Base-by-base conservation (phyloP, 192 early-diverging fungal species). In the Coemansia sp. region DNA sequence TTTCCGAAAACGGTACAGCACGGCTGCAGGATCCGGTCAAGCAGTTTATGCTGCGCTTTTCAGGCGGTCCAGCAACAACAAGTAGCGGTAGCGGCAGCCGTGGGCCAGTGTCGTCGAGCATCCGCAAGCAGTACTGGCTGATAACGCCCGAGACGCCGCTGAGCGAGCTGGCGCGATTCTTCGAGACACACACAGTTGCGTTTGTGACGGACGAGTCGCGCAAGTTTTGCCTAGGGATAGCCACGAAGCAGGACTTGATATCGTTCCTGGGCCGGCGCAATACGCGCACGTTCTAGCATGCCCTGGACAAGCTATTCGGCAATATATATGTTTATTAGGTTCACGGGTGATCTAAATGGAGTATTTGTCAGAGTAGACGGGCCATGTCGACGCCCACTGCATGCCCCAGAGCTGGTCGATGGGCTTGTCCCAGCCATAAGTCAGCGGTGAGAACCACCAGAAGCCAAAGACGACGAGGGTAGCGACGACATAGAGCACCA, bases 71-170 rank as follows among this genome's bases (percentile, higher is more conserved):
- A 25, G 55, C 38, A 5, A 13, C 38, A 34, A 10, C 4, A 6
- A 34, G 10, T 10, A 4, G 47, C 41, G 59, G 17, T 2, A 17
- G 25, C 11, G 25, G 25, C 0, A 19, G 33, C 5, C 10, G 10
- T 34, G 10, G 5, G 33, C 33, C 33, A 6, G 33, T 34, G 33
- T 3, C 47, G 1, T 27, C 25, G 19, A 28, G 47, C 47, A 19
- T 27, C 25, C 47, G 47, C 28, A 50, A 57, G 13, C 79, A 80
- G 55, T 93, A 93, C 68, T 81, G 89, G 74, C 62, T 88, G 8
- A 89, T 94, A 47, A 92, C 93, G 13, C 91, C 91, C 6, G 84
- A 83, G 45, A 94, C 91, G 4, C 84, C 87, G 57, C 81, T 93
- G 50, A 75, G 86, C 50, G 90, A 92, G 56, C 78, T 94, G 15